These are phyloP conservation scores for Xylaria acuta DNA, from an alignment of 495 filamentous ascomycete genomes.

Conservation along the genomic window DNA sequence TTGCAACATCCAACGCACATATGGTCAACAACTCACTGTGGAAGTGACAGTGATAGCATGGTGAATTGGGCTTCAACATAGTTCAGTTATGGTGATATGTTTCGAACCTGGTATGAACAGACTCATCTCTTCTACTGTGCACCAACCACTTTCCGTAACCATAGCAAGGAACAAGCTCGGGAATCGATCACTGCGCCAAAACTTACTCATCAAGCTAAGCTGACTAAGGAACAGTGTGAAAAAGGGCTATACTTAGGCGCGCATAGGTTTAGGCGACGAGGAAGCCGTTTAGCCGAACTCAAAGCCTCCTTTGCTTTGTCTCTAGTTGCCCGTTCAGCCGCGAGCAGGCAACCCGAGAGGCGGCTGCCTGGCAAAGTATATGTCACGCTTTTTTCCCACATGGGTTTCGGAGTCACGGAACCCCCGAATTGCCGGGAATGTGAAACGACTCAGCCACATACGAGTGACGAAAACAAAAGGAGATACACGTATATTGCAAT, in stretches of 20 bases:
- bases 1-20: not conserved
- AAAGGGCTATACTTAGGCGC: not conserved
- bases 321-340: not conserved
- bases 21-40: not conserved
- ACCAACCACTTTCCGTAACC: not conserved
- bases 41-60: not conserved
- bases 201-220: not conserved
- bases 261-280: not conserved
- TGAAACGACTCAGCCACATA: constrained; percentile 21
- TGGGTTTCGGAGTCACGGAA: not conserved
- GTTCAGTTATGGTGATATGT: not conserved
- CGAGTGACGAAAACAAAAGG: constrained; percentile 1
- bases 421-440: not conserved
- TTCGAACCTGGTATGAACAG: not conserved
- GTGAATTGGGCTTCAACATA: not conserved
- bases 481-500: not conserved
- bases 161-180: not conserved
- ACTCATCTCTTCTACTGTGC: not conserved
- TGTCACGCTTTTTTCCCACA: not conserved
- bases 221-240: not conserved
- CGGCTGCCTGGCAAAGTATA: not conserved
- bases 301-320: not conserved
- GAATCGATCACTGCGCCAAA: not conserved
- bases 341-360: not conserved
- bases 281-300: not conserved